A percentile compares a stretch with the other conserved stretches of the same genome.
Conservation (phyloP, 257 asterid species). For the Rubia yunnanensis region DNA sequence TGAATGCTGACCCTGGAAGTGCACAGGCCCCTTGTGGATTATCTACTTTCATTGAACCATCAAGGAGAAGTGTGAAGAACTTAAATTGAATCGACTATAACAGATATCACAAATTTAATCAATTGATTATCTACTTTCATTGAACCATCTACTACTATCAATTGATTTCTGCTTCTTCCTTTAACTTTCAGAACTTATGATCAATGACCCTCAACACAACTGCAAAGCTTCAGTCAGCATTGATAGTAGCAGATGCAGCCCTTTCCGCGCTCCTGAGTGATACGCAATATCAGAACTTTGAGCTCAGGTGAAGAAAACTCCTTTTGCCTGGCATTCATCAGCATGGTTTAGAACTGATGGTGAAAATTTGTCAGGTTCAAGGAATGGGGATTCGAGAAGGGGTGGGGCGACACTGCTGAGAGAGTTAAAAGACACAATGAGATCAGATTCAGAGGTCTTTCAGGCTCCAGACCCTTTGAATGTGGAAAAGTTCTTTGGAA, state of each 20-base stretch:
- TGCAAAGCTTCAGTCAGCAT: conserved; percentile 62
- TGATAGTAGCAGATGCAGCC: conserved; percentile 65
- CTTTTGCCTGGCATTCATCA: background rate
- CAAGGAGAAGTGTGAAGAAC: conserved; percentile 63
- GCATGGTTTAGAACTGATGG: background rate
- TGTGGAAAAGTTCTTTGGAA: conserved; percentile 51
- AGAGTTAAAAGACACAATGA: conserved; percentile 70
- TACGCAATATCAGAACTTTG: conserved; percentile 62
- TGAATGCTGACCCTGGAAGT: conserved; percentile 29
- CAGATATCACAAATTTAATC: background rate
- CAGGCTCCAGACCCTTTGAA: conserved; percentile 81
- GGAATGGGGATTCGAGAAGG: conserved; percentile 91
- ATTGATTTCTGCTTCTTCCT: background rate
- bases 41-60: conserved; percentile 58
- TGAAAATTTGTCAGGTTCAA: conserved; percentile 43
- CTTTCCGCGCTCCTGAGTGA: conserved; percentile 51
- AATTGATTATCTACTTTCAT: too few relatives aligned
- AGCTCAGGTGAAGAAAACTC: conserved; percentile 43
- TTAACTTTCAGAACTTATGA: conserved; percentile 60
- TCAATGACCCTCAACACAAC: conserved; percentile 57
- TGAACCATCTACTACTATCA: too few relatives aligned
- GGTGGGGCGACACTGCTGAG: conserved; percentile 87
- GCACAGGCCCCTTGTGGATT: conserved; percentile 67
- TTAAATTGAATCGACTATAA: background rate
- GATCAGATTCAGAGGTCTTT: conserved; percentile 59